phyloP scores from a whole-genome alignment of 208 protist species.

The Trypanosoma congolense region DNA sequence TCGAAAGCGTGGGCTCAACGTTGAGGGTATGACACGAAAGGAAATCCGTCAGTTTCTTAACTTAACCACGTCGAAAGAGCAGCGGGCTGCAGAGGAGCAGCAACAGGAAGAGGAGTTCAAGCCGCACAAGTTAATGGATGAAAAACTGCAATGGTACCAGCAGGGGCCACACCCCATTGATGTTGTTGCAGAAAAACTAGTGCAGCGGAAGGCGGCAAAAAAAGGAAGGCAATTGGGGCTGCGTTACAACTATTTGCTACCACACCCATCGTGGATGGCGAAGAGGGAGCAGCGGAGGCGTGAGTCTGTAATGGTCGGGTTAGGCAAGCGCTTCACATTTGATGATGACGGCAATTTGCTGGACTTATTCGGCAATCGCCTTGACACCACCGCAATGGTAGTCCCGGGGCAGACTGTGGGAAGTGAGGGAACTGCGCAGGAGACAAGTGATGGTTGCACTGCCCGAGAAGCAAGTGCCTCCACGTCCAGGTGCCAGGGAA shows the following conservation, averaged over 20 bases:
- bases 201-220: constrained; percentile 74
- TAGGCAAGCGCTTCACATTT: constrained; percentile 73
- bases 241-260: constrained; percentile 79
- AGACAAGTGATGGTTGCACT: neutral
- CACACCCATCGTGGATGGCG: constrained; percentile 86
- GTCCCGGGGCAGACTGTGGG: neutral
- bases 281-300: constrained; percentile 55
- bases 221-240: constrained; percentile 72
- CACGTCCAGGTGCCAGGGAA: neutral
- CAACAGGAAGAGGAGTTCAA: constrained; percentile 48
- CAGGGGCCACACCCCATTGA: constrained; percentile 85
- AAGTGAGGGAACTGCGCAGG: neutral
- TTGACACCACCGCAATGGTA: no score
- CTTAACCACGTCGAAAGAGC: constrained; percentile 62
- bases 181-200: constrained; percentile 78
- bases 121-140: constrained; percentile 84
- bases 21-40: constrained; percentile 85
- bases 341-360: constrained; percentile 40
- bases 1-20: constrained; percentile 49
- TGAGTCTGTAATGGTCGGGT: constrained; percentile 56
- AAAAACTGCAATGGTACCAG: constrained; percentile 81
- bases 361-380: constrained; percentile 43
- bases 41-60: constrained; percentile 67
- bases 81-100: constrained; percentile 33
- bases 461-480: neutral